Evolutionary conservation across 495 filamentous ascomycete genomes (phyloP), one percentile per base, ranked within the genome.

Genomic region (Penicillium fimorum): DNA sequence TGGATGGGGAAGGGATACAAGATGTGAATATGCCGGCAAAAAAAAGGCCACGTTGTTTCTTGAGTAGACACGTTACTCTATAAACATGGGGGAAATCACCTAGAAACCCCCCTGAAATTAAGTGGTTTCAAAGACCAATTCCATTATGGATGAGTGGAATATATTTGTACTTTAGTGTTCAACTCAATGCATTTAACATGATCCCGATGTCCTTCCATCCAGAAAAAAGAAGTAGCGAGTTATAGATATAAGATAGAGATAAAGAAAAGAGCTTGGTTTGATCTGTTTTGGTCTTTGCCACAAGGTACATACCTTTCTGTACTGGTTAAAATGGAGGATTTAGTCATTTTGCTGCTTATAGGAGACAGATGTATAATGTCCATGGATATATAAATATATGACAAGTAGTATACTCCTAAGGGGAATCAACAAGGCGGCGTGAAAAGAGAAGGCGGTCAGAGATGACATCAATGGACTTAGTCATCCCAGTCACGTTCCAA

Each of bases 21-120:
- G 30, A 27, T 11, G 22, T 53, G 40, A 40, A 54, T 54, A 8
- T 54, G 51, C 51, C 51, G 51, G 51, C 51, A 54, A 54, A 54
- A 54, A 51, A 54, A 54, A 54, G 51, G 51, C 51, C 51, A 54
- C 51, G 51, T 54, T 54, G 41, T 46, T 54, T 54, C 29, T 47
- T 47, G 42, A 32, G 8, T n/a, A 18, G 29, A 47, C 27, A 47
- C 35, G n/a, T 30, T 18, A 22, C 40, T 43, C 22, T n/a, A n/a
- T 37, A 37, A 10, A 12, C 11, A 3, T 33, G 3, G 1, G 30
- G 33, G 5, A 22, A 22, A 22, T 22, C 22, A 22, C 22, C 2
- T 22, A 22, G 22, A 22, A 32, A 2, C 3, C 35, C 35, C 35
- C 35, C 35, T 37, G 15, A 37, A 37, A 37, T 37, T 37, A n/a